Evolutionary conservation across 2,329 filamentous ascomycete genomes (phyloP).

Genomic region (Neocucurbitaria cava): DNA sequence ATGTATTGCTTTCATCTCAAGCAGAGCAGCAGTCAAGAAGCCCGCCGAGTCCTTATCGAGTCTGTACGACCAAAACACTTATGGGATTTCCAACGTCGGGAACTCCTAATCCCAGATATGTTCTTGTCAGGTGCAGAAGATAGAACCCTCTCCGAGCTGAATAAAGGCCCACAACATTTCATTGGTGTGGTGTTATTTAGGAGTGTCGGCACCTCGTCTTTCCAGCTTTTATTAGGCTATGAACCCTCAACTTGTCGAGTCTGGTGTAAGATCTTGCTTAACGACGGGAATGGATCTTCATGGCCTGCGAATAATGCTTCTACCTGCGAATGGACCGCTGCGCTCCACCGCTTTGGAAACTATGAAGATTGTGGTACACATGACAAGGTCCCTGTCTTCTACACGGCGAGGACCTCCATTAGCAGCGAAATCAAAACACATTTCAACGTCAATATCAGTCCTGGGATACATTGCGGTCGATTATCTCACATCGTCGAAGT

Average conservation of each 20-base stretch:
- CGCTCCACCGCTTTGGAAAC: not conserved
- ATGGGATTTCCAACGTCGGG: not conserved
- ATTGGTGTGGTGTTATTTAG: not conserved
- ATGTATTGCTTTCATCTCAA: not conserved
- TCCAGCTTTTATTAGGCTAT: not conserved
- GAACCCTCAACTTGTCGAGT: not conserved
- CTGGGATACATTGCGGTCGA: not conserved
- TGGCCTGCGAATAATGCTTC: not conserved
- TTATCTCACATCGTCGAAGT: constrained; percentile 1
- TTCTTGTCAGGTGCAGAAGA: not conserved
- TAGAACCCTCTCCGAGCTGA: not conserved
- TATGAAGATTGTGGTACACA: not conserved
- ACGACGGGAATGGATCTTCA: not conserved
- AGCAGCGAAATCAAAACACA: not conserved
- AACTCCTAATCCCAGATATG: not conserved
- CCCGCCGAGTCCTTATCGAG: not conserved
- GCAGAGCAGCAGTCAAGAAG: not conserved
- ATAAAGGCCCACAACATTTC: not conserved
- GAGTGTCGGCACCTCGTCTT: not conserved
- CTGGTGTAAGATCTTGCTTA: not conserved
- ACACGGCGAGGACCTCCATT: no score
- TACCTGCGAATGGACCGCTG: not conserved
- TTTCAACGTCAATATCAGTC: not conserved
- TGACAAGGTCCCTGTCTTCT: not conserved
- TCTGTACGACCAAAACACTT: not conserved